Evolutionary conservation across 2,329 filamentous ascomycete genomes (phyloP), one percentile per base, ranked within the genome.

Genomic region (Incumbomyces delicatus): DNA sequence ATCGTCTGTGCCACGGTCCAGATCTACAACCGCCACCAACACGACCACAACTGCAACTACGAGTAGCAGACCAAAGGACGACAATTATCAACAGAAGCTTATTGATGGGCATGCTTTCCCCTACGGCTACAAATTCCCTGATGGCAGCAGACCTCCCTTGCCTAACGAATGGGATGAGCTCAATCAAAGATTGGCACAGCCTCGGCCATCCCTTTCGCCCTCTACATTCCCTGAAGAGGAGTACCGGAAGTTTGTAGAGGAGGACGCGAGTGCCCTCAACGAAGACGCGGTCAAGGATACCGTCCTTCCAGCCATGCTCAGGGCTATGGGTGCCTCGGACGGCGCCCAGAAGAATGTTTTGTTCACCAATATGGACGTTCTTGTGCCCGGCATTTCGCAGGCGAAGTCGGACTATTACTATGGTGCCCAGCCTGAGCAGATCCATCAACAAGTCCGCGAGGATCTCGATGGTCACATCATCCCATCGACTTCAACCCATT

Each of bases 1-100:
- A n/a, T n/a, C n/a, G n/a, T n/a, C n/a, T n/a, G n/a, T n/a, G n/a
- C n/a, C n/a, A 32, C 31, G 31, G 31, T 32, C 31, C 10, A n/a
- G 10, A 32, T 32, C 31, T 10, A 35, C 33, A 35, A n/a, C 33
- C 33, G 12, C 13, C 16, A 17, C 4, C 8, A 8, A 32, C 8
- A n/a, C 31, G 31, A 10, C 31, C 13, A 35, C 33, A 35, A 54
- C 46, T 38, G 60, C 46, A 31, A 63, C 48, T 6, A 59, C 53
- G 36, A 61, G n/a, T 44, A 58, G 55, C 18, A 52, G 54, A 39
- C 48, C 56, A 1, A 66, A 67, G 49, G 51, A 63, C 52, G 53
- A 54, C 38, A 52, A 57, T 48, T 69, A 68, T 55, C 56, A 65
- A 37, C 59, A 64, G 43, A 54, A 66, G 41, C 54, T 69, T 31